Evolutionary conservation across 2,329 filamentous ascomycete species (phyloP).

Genomic region (Pestalotiopsis sp.): DNA sequence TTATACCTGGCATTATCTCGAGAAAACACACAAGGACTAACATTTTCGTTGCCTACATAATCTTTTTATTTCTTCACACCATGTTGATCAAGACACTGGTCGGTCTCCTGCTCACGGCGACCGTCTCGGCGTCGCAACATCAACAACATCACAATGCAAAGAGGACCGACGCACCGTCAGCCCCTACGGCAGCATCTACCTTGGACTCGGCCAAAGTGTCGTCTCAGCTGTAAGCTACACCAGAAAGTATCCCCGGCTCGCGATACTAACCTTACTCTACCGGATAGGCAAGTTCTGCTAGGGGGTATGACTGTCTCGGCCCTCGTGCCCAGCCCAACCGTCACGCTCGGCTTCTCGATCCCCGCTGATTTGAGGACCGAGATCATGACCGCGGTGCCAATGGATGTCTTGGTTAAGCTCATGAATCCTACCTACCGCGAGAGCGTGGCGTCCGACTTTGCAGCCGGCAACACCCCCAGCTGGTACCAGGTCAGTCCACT

Average conservation of each 20-base stretch:
- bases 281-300: background rate
- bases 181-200: background rate
- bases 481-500: conserved; percentile 11
- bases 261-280: too few species aligned
- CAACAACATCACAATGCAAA: conserved; percentile 6
- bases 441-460: conserved; percentile 14
- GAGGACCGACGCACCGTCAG: background rate
- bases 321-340: conserved; percentile 4
- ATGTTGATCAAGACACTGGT: background rate
- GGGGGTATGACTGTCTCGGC: conserved; percentile 3
- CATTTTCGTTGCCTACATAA: background rate
- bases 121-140: background rate
- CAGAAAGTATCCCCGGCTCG: background rate
- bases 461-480: conserved; percentile 8
- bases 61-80: background rate
- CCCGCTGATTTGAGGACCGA: conserved; percentile 8
- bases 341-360: conserved; percentile 9
- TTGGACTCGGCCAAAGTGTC: conserved; percentile 10
- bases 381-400: conserved; percentile 14
- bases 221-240: background rate
- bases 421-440: conserved; percentile 11
- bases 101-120: background rate
- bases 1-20: background rate
- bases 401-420: conserved; percentile 8
- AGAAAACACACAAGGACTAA: background rate